phyloP scores from a whole-genome alignment of 768 basidiomycete species.

The Termitomyces sp. region DNA sequence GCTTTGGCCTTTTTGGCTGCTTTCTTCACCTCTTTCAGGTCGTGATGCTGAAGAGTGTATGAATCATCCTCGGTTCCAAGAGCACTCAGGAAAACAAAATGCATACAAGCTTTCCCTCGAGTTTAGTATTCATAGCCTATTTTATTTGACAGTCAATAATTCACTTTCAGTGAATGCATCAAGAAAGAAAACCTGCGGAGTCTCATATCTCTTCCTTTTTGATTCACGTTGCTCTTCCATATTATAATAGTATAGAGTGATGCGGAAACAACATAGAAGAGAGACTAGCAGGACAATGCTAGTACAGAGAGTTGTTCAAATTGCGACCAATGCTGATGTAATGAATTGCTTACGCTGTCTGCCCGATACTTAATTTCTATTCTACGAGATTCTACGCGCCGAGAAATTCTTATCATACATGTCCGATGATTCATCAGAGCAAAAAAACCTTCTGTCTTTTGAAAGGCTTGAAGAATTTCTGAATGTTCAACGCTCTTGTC shows the following conservation, averaged over 20 bases:
- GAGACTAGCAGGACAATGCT: neutral
- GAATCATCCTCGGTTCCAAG: neutral
- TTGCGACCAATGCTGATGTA: neutral
- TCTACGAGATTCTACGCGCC: neutral
- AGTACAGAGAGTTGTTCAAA: neutral
- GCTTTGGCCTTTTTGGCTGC: conserved; percentile 76
- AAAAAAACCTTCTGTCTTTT: conserved; percentile 47
- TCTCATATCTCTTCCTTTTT: conserved; percentile 40
- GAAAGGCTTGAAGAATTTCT: conserved; percentile 59
- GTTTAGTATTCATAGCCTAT: conserved; percentile 36
- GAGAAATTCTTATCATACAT: neutral
- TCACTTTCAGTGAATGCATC: neutral
- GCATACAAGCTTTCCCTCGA: conserved; percentile 55
- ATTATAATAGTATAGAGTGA: neutral
- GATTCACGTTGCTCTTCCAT: conserved; percentile 19
- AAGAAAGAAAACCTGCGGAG: conserved; percentile 24
- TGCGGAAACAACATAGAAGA: neutral
- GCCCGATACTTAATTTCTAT: too few relatives aligned
- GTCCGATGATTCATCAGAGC: conserved; percentile 37
- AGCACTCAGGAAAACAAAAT: neutral
- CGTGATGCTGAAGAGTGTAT: conserved; percentile 54
- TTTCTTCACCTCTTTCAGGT: conserved; percentile 64
- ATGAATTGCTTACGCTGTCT: neutral
- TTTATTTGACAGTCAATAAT: conserved; percentile 9
- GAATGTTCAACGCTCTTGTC: conserved; percentile 43